A percentile compares a stretch with the other conserved stretches of the same genome.
These are phyloP conservation scores for Saksenaea vasiformis DNA, from an alignment of 371 early-diverging fungal species.

Conservation along the genomic window DNA sequence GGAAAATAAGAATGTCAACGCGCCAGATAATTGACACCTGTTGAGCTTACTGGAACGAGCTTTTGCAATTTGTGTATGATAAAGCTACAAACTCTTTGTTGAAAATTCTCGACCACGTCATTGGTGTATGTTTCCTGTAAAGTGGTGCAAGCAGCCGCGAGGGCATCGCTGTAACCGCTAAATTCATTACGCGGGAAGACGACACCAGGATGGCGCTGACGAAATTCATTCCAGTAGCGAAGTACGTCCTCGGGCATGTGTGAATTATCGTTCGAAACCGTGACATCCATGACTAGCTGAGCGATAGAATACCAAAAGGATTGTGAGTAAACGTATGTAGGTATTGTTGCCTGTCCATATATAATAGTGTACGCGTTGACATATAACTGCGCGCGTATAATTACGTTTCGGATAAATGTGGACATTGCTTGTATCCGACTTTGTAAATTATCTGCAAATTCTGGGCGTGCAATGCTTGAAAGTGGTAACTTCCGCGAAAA, in stretches of 20 bases:
- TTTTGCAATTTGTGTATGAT: too few relatives aligned
- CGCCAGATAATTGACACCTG: too few relatives aligned
- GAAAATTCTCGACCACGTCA: not conserved
- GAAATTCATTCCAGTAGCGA: conserved; percentile 37
- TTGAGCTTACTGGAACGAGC: too few relatives aligned
- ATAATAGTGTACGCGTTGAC: not conserved
- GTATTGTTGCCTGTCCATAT: not conserved
- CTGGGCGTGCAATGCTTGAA: too few relatives aligned
- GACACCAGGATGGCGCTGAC: not conserved
- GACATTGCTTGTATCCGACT: too few relatives aligned
- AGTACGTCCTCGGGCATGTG: conserved; percentile 46
- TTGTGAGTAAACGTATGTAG: not conserved
- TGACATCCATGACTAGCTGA: not conserved
- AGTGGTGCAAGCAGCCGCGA: not conserved
- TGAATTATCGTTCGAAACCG: not conserved
- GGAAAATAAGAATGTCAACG: too few relatives aligned
- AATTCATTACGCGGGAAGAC: not conserved
- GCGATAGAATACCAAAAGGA: not conserved
- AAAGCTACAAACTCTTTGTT: not conserved
- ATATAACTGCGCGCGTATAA: not conserved
- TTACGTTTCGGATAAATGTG: not conserved
- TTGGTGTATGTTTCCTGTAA: not conserved
- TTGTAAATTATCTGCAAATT: too few relatives aligned
- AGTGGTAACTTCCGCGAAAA: too few relatives aligned
- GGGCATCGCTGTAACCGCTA: not conserved